Base-by-base conservation (phyloP, 768 basidiomycete species). In the Gloeostereum incarnatum region DNA sequence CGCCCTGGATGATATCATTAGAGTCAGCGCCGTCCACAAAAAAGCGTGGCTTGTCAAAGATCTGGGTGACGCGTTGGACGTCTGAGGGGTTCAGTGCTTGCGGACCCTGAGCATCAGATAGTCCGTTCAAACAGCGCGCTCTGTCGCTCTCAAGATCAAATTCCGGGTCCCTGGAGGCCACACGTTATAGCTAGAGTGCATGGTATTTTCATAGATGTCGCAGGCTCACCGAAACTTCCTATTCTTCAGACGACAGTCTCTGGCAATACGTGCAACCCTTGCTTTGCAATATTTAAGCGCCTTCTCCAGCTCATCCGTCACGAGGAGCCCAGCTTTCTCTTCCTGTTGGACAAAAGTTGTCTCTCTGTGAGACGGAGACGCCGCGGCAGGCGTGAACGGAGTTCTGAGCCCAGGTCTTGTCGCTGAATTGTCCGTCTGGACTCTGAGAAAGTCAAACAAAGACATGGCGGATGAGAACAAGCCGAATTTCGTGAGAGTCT, bases 41-140 rank as follows among this genome's bases (percentile, higher is more conserved):
- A 49, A 76, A 76, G 6, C 59, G 49, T 0, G 74, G 72, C 0
- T 70, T 60, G 6, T 69, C 61, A 39, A 73, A 75, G 8, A 75
- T 69, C 27, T 75, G 62, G 0, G 65, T 59, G n/a, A 72, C 65
- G 6, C 73, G 61, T 25, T 56, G 62, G 8, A 70, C 62, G 41
- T 65, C 68, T 2, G 68, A 56, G 6, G 68, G 56, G 27, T 27
- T 41, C 50, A 55, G 14, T 35, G 8, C 39, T 36, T 48, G 2
- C 6, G 14, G 23, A 19, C 41, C 32, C 8, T 36, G 6, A 19
- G 45, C 47, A 19, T 49, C 45, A 5, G 54, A 54, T 9, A 72
- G 48, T 3, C 66, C 63, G 42, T 65, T 54, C 22, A 71, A 50
- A 44, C 71, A 73, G 7, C 50, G 51, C 2, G 49, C 41, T 36